These are phyloP conservation scores for Boehmeria nivea DNA, from an alignment of 306 rosid genomes.

Conservation along the genomic window DNA sequence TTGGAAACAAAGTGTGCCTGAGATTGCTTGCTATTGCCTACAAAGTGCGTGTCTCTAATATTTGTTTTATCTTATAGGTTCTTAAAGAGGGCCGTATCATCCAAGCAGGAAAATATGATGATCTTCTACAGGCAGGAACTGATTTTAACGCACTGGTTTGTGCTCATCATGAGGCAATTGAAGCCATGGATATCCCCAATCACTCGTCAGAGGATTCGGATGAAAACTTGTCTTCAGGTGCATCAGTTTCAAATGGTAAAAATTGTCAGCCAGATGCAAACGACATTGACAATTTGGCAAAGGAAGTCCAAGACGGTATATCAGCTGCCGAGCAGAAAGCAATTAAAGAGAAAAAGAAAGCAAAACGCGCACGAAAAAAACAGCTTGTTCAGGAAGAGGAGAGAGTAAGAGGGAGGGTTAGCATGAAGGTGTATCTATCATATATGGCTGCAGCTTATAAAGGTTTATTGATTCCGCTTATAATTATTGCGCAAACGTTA, in stretches of 20 bases:
- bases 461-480: slow-evolving; percentile 80
- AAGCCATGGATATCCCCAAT: slow-evolving; percentile 92
- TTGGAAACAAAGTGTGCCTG: too few species aligned
- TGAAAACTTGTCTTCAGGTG: slow-evolving; percentile 52
- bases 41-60: slow-evolving; percentile 18
- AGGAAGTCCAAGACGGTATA: slow-evolving; percentile 82
- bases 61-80: slow-evolving; percentile 50
- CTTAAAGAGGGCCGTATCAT: slow-evolving; percentile 81
- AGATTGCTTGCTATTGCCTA: too few species aligned
- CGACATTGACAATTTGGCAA: slow-evolving; percentile 60
- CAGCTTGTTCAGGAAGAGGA: slow-evolving; percentile 99
- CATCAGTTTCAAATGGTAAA: slow-evolving; percentile 40
- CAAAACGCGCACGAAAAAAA: slow-evolving; percentile 72
- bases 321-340: slow-evolving; percentile 65
- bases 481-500: slow-evolving; percentile 70
- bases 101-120: slow-evolving; percentile 94
- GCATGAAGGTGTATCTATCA: slow-evolving; percentile 94
- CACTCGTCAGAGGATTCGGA: slow-evolving; percentile 92
- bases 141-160: slow-evolving; percentile 85
- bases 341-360: slow-evolving; percentile 85
- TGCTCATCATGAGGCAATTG: slow-evolving; percentile 98
- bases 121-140: slow-evolving; percentile 94
- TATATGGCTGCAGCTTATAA: slow-evolving; percentile 99
- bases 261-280: slow-evolving; percentile 38
- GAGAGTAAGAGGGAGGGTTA: slow-evolving; percentile 97